Evolutionary conservation across 768 basidiomycete genomes (phyloP).

Genomic region (Daedaleopsis nitida): DNA sequence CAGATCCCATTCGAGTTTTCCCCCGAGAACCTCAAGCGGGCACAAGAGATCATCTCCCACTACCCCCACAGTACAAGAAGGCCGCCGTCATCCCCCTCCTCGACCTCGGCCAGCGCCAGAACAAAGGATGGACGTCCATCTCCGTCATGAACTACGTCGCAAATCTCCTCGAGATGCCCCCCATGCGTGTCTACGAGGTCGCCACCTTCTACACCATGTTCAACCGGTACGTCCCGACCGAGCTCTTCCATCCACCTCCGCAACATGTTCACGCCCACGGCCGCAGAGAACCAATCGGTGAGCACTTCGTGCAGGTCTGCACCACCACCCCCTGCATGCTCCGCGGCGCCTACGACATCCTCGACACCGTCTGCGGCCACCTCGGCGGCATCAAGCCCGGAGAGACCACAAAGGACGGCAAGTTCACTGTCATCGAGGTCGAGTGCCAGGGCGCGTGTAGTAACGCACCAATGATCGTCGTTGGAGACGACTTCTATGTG

Average conservation of each 20-base stretch:
- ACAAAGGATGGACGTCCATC: conserved; percentile 98
- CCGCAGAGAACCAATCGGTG: conserved; percentile 85
- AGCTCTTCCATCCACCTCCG: background rate
- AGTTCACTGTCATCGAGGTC: conserved; percentile 97
- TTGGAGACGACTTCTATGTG: conserved; percentile 97
- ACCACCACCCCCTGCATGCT: conserved; percentile 99
- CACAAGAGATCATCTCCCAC: conserved; percentile 85
- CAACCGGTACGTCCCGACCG: conserved; percentile 75
- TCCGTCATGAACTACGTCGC: conserved; percentile 99
- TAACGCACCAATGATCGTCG: conserved; percentile 95
- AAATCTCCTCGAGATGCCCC: conserved; percentile 88
- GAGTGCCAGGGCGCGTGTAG: conserved; percentile 99
- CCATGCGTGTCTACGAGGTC: conserved; percentile 99
- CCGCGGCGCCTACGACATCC: conserved; percentile 86
- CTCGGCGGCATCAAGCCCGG: conserved; percentile 85
- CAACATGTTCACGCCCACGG: background rate
- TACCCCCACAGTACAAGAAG: conserved; percentile 99
- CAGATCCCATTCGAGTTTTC: conserved; percentile 92
- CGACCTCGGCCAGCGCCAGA: conserved; percentile 95
- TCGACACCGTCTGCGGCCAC: conserved; percentile 80
- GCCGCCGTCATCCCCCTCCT: conserved; percentile 96
- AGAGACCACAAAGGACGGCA: conserved; percentile 92
- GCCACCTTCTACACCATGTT: conserved; percentile 99
- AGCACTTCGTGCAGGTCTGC: conserved; percentile 96
- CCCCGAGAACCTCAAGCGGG: conserved; percentile 79